phyloP scores from a whole-genome alignment of 2,329 filamentous ascomycete species.

The Corinectria fuckeliana region DNA sequence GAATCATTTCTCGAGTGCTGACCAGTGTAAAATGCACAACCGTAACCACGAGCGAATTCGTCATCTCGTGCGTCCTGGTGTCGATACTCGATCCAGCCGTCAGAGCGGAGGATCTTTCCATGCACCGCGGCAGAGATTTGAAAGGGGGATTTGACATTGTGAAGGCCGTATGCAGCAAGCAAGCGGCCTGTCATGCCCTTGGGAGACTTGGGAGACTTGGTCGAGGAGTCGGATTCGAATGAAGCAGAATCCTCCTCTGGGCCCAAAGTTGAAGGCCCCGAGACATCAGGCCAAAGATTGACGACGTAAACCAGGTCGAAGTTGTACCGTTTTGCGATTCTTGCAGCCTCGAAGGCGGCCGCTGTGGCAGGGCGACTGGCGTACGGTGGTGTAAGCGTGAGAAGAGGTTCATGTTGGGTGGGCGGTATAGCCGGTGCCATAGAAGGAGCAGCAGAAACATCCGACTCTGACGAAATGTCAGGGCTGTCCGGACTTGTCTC shows the following conservation, averaged over 20 bases:
- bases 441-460: constrained; percentile 22
- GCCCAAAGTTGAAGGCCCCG: constrained; percentile 14
- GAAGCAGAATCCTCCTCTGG: constrained; percentile 17
- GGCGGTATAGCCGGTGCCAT: constrained; percentile 34
- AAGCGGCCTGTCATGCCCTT: constrained; percentile 54
- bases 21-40: constrained; percentile 59
- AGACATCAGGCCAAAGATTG: constrained; percentile 59
- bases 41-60: constrained; percentile 60
- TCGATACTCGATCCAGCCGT: constrained; percentile 61
- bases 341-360: constrained; percentile 61
- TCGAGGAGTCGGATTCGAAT: constrained; percentile 11
- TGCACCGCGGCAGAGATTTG: constrained; percentile 58
- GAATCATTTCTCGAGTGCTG: constrained; percentile 41
- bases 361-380: constrained; percentile 51
- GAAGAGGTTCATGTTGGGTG: constrained; percentile 41
- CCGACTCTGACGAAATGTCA: constrained; percentile 7
- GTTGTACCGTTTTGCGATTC: constrained; percentile 61
- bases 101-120: constrained; percentile 54
- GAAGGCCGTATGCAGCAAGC: constrained; percentile 61
- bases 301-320: constrained; percentile 66
- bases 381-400: constrained; percentile 55
- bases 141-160: constrained; percentile 58
- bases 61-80: constrained; percentile 49
- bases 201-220: constrained; percentile 17
- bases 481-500: constrained; percentile 45